Base-by-base conservation (phyloP, 2,329 filamentous ascomycete genomes). In the Neurospora sp. region DNA sequence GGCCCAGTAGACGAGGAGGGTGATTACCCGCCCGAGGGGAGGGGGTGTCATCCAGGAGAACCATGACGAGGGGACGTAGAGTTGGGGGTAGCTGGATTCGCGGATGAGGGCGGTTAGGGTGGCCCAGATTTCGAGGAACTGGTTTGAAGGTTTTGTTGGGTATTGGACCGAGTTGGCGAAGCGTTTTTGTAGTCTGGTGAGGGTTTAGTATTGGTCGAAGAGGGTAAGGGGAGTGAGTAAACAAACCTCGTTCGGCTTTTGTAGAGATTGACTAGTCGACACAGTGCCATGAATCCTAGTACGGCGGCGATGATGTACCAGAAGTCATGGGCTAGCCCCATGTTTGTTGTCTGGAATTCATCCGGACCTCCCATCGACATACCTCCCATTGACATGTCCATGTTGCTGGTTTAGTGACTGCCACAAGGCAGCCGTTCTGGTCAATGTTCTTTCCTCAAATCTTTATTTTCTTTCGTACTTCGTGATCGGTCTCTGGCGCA, bases 241-340 rank as follows among this genome's bases (percentile, higher is more conserved):
- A 73, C 78, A 70, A 46, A 86, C 86, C 83, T 82, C 69, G 77
- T 78, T 23, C 76, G 77, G 23, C 80, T 78, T 71, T 84, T 81
- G 13, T 81, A 77, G 28, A 79, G 75, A 72, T 86, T 84, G 71
- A 86, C 75, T 23, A 75, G 77, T 3, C 84, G 84, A 36, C 83
- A 75, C 0, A 76, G 69, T 3, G 80, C 74, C 5, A 86, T 75
- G 0, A 82, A 73, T 1, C 80, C 84, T 4, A 87, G 75, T 33
- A 84, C 82, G 17, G 80, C 83, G 8, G 82, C 85, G 43, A 87
- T 79, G 40, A 87, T 82, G 75, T 89, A 89, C 87, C 87, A 90
- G 75, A 85, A 90, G 2, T 81, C 82, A 19, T 80, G 81, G 17
- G 87, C 86, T 68, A 88, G 81, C 52, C 79, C 80, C 75, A 82